Conservation (phyloP, 192 early-diverging fungal species). For the Coemansia reversa region DNA sequence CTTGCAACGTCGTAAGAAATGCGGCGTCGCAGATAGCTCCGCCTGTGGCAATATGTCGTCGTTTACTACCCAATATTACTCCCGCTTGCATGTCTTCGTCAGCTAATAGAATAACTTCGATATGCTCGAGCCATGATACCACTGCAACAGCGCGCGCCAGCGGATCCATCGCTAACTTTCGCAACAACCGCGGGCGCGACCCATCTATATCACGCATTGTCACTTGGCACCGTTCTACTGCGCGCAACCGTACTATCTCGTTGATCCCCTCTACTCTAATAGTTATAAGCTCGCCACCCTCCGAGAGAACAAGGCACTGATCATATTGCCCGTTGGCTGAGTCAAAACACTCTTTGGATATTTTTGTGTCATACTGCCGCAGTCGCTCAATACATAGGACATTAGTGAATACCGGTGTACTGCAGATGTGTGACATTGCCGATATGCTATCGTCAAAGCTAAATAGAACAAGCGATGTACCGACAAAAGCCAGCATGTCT, state of each 20-base stretch:
- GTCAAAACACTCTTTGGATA: not conserved
- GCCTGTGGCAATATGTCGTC: constrained; percentile 5
- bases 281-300: constrained; percentile 14
- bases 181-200: constrained; percentile 7
- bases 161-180: constrained; percentile 27
- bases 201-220: not conserved
- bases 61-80: not conserved
- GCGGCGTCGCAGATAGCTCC: constrained; percentile 39
- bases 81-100: constrained; percentile 6
- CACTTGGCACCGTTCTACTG: constrained; percentile 1
- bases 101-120: constrained; percentile 21
- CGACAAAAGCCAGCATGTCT: constrained; percentile 24
- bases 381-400: constrained; percentile 15
- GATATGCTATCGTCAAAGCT: constrained; percentile 3
- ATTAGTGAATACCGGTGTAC: constrained; percentile 21
- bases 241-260: not conserved
- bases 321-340: not conserved
- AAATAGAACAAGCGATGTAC: constrained; percentile 20
- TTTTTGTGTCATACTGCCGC: not conserved
- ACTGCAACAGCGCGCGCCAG: constrained; percentile 23
- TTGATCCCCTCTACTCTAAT: constrained; percentile 9
- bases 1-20: constrained; percentile 15
- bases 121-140: constrained; percentile 32
- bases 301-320: constrained; percentile 17
- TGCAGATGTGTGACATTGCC: constrained; percentile 18